Conservation (phyloP, 352 stramenopile species). For the Phytophthora agathidicida region DNA sequence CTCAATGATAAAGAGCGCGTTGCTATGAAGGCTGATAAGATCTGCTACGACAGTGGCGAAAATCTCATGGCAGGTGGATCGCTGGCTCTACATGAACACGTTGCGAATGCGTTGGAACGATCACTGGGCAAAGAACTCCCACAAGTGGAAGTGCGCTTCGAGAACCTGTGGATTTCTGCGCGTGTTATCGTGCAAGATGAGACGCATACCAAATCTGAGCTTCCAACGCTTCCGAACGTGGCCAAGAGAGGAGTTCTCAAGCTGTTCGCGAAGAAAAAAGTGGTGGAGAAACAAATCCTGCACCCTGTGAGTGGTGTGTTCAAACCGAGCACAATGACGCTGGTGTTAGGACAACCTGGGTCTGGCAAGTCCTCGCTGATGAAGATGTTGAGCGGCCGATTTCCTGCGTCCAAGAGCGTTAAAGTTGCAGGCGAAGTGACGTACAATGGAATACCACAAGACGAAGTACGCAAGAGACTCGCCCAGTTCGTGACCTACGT, state of each 20-base stretch:
- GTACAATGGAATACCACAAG: conserved; percentile 28
- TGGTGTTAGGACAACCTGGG: conserved; percentile 12
- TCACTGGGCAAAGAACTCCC: conserved; percentile 34
- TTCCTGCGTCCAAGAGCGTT: conserved; percentile 24
- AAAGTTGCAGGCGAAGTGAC: conserved; percentile 28
- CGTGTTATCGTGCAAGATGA: conserved; percentile 3
- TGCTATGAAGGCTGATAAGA: neutral
- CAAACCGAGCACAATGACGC: conserved; percentile 22
- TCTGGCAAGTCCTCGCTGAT: conserved; percentile 18
- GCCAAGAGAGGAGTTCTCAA: conserved; percentile 1
- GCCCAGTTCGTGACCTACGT: conserved; percentile 39
- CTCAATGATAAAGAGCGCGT: neutral
- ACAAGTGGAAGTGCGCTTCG: conserved; percentile 35
- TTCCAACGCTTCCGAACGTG: conserved; percentile 10
- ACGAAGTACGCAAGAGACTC: conserved; percentile 20
- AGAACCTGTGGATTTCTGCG: conserved; percentile 5
- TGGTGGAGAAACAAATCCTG: conserved; percentile 38
- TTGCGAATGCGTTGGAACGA: conserved; percentile 32
- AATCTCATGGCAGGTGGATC: conserved; percentile 31
- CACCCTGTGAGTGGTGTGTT: conserved; percentile 30
- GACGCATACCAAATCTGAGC: neutral
- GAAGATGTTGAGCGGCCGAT: conserved; percentile 32
- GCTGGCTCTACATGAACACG: conserved; percentile 33
- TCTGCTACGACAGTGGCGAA: conserved; percentile 5
- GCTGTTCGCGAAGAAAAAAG: conserved; percentile 13